phyloP scores from a whole-genome alignment of 2,329 filamentous ascomycete species.

The Pseudocercospora vitis region DNA sequence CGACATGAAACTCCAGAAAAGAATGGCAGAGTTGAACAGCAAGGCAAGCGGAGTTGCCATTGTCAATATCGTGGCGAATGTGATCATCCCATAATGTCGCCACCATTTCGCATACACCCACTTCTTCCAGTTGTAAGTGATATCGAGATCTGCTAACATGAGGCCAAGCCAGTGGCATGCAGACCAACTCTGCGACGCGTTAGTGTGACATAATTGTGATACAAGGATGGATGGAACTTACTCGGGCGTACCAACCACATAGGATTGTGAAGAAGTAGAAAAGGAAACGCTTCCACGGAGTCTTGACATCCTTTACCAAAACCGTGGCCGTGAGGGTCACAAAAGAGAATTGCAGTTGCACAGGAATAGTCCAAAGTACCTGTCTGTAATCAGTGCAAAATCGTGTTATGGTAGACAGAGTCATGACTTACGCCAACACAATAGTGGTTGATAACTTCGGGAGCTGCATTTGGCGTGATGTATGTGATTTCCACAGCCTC shows the following conservation, averaged over 20 bases:
- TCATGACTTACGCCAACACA: slow-evolving; percentile 45
- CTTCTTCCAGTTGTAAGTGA: slow-evolving; percentile 48
- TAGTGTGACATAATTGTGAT: background rate
- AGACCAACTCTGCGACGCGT: slow-evolving; percentile 43
- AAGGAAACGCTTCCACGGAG: slow-evolving; percentile 48
- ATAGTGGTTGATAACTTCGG: slow-evolving; percentile 51
- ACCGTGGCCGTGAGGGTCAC: slow-evolving; percentile 46
- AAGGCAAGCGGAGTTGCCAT: slow-evolving; percentile 41
- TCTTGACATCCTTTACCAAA: slow-evolving; percentile 48
- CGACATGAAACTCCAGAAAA: slow-evolving; percentile 41
- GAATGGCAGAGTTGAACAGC: slow-evolving; percentile 40
- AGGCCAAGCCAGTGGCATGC: slow-evolving; percentile 49
- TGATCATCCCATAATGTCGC: slow-evolving; percentile 42
- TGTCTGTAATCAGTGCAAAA: background rate
- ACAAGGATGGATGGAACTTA: background rate
- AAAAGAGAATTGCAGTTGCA: slow-evolving; percentile 51
- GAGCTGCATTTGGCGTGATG: slow-evolving; percentile 51
- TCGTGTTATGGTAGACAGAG: background rate
- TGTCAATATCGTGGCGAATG: slow-evolving; percentile 39
- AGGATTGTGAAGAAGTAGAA: slow-evolving; percentile 48
- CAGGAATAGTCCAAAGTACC: slow-evolving; percentile 50
- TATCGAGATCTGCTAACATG: slow-evolving; percentile 48
- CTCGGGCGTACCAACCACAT: slow-evolving; percentile 48
- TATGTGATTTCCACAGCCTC: slow-evolving; percentile 49
- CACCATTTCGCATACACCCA: slow-evolving; percentile 40